These are phyloP conservation scores for Chaetomium cochliodes DNA, from an alignment of 495 filamentous ascomycete species.

Conservation along the genomic window DNA sequence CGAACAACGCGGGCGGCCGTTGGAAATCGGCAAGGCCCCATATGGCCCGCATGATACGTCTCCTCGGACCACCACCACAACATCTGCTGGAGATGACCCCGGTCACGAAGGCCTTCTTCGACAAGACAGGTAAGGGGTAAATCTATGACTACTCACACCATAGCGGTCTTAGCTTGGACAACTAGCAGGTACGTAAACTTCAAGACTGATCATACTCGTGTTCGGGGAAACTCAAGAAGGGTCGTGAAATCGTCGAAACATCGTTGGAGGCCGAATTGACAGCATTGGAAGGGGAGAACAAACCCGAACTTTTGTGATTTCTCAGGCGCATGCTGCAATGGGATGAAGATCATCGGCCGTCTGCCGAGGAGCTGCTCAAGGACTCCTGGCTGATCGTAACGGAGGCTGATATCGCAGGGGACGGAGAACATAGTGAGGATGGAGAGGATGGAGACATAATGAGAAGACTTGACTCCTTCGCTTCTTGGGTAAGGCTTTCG, in stretches of 20 bases:
- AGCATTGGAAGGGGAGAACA: conserved; percentile 1
- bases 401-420: too few relatives aligned
- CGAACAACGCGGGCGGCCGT: neutral
- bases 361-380: conserved; percentile 6
- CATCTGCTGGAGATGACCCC: neutral
- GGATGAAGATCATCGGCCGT: neutral
- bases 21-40: conserved; percentile 1
- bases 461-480: too few relatives aligned
- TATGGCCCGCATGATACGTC: conserved; percentile 8
- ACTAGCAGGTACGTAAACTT: neutral
- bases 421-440: too few relatives aligned
- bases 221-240: too few relatives aligned
- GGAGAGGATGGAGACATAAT: too few relatives aligned
- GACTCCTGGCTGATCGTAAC: conserved; percentile 6
- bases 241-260: too few relatives aligned
- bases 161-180: neutral
- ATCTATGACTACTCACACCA: too few relatives aligned
- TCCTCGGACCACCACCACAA: conserved; percentile 5
- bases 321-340: conserved; percentile 10
- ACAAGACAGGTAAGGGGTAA: neutral
- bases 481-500: too few relatives aligned
- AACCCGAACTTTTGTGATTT: conserved; percentile 5
- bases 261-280: neutral
- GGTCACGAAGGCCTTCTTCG: neutral
- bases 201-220: neutral